Percentiles rank a stretch among this genome's conserved stretches.
Evolutionary conservation across 495 filamentous ascomycete genomes (phyloP).

Genomic region (Xylaria nigripes): DNA sequence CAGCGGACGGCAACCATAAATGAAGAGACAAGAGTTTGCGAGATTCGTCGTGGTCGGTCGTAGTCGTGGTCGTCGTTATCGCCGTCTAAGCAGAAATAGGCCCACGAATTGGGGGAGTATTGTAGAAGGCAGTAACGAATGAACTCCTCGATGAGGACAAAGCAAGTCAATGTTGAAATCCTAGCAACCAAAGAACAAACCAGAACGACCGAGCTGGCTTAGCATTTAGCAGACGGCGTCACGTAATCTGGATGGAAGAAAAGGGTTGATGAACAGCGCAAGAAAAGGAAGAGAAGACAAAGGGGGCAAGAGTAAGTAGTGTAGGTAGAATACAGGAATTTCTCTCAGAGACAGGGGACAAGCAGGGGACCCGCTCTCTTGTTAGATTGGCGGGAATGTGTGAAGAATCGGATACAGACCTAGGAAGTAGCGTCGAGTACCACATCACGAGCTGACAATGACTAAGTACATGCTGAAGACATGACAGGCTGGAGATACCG

Average conservation of each 20-base stretch:
- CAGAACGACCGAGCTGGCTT: constrained; percentile 2
- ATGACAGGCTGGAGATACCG: not conserved
- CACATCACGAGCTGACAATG: not conserved
- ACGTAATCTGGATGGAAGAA: constrained; percentile 6
- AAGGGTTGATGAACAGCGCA: constrained; percentile 4
- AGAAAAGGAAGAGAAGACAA: constrained; percentile 2
- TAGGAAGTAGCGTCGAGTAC: not conserved
- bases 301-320: constrained; percentile 6
- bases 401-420: not conserved
- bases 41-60: constrained; percentile 3
- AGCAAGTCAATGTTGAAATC: constrained; percentile 1
- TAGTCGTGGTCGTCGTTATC: not conserved
- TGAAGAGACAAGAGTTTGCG: not conserved
- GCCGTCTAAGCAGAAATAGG: not conserved
- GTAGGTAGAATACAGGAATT: constrained; percentile 9
- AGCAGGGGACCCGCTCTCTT: constrained; percentile 1
- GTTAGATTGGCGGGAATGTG: constrained; percentile 9
- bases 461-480: not conserved
- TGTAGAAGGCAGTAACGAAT: constrained; percentile 8
- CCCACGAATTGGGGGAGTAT: not conserved
- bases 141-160: constrained; percentile 8
- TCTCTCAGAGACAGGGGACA: constrained; percentile 9
- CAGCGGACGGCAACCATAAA: not conserved
- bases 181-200: constrained; percentile 8
- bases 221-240: constrained; percentile 5